Conservation (phyloP, 106 monocot species). For the Vanilla planifolia region DNA sequence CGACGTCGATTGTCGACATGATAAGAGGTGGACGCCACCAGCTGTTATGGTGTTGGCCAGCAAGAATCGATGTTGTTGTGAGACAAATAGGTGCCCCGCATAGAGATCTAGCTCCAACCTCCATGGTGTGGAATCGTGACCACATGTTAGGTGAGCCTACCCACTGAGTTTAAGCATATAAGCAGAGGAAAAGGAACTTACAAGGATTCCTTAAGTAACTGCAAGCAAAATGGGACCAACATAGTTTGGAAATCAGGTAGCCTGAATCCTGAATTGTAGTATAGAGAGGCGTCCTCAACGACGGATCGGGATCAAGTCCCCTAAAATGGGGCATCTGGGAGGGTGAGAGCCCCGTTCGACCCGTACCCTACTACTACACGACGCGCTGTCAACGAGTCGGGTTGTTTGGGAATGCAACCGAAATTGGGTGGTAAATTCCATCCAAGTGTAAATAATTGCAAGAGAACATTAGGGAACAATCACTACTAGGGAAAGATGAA, state of each 20-base stretch:
- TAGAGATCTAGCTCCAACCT: no score
- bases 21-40: no score
- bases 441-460: constrained; percentile 14
- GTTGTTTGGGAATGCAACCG: constrained; percentile 27
- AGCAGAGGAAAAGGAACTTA: constrained; percentile 24
- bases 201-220: constrained; percentile 19
- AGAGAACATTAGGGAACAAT: constrained; percentile 5
- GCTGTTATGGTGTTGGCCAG: no score
- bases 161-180: constrained; percentile 27
- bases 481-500: constrained; percentile 5
- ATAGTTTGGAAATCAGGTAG: no score
- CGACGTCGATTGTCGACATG: no score
- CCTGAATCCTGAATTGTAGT: no score
- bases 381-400: constrained; percentile 2
- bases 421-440: constrained; percentile 10
- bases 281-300: constrained; percentile 12
- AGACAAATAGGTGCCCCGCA: no score
- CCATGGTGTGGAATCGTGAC: no score
- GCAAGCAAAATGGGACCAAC: constrained; percentile 12
- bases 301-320: constrained; percentile 13
- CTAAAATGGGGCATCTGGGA: constrained; percentile 6
- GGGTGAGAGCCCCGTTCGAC: constrained; percentile 10
- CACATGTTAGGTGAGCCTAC: no score
- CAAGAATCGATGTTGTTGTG: no score
- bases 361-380: constrained; percentile 1